Percentiles rank a stretch among this genome's conserved stretches.
Conservation (phyloP, 192 early-diverging fungal species). For the Backusella liffmaniae region DNA sequence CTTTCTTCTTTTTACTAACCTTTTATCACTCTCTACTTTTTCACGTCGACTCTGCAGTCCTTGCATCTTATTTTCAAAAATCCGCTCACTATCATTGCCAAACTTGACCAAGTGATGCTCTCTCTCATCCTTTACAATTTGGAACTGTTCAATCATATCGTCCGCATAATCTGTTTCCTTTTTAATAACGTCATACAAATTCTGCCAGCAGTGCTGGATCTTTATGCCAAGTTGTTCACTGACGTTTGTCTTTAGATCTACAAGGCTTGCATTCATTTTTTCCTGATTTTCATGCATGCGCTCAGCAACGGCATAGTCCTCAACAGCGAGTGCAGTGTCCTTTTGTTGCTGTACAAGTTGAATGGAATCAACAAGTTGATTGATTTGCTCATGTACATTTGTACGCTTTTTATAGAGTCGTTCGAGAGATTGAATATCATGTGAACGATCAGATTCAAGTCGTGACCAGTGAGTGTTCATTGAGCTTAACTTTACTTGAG, state of each 20-base stretch:
- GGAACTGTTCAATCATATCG: background rate
- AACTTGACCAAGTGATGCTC: background rate
- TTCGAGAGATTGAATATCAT: background rate
- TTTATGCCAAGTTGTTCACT: background rate
- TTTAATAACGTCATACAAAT: background rate
- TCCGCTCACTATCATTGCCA: background rate
- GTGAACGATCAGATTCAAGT: background rate
- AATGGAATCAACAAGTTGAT: background rate
- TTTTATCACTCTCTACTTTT: background rate
- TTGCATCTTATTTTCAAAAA: background rate
- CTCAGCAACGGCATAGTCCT: background rate
- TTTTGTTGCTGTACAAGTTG: background rate
- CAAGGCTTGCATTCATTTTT: background rate
- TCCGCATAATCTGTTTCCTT: background rate
- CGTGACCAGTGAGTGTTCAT: background rate
- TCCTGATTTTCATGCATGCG: background rate
- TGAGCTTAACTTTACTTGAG: background rate
- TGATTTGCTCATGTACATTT: background rate
- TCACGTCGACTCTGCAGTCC: background rate
- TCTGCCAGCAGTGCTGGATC: background rate
- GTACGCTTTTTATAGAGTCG: background rate
- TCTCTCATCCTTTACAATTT: background rate
- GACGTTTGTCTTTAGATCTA: background rate
- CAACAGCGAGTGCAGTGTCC: background rate
- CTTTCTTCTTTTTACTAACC: background rate